Evolutionary conservation across 2,329 filamentous ascomycete species (phyloP).

Genomic region (Hymenoscyphus fraxineus): DNA sequence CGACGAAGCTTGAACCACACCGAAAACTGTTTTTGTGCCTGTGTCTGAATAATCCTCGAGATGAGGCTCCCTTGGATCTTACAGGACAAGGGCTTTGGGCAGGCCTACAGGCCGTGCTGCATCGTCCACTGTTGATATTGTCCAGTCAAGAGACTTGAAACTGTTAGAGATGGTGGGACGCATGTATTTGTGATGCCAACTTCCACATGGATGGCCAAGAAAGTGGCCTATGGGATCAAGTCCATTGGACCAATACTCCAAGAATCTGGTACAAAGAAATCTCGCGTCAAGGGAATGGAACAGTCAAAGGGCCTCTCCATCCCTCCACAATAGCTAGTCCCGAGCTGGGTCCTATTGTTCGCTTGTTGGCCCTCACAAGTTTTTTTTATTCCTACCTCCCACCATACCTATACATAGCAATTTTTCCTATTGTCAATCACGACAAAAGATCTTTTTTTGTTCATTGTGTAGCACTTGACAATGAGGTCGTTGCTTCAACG

Average conservation of each 20-base stretch:
- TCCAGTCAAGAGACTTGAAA: slow-evolving; percentile 26
- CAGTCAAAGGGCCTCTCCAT: slow-evolving; percentile 20
- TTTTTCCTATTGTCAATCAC: slow-evolving; percentile 25
- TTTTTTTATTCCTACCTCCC: slow-evolving; percentile 14
- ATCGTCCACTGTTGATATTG: slow-evolving; percentile 10
- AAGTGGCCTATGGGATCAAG: slow-evolving; percentile 12
- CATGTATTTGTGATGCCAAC: not conserved
- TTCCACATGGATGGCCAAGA: slow-evolving; percentile 14
- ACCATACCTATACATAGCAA: slow-evolving; percentile 25
- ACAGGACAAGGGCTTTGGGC: not conserved
- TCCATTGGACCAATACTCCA: slow-evolving; percentile 18
- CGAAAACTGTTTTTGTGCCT: not conserved
- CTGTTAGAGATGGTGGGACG: not conserved
- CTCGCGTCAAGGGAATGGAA: slow-evolving; percentile 18
- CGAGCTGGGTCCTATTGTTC: not conserved
- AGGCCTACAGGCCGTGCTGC: not conserved
- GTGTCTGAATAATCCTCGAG: not conserved
- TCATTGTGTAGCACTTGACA: slow-evolving; percentile 25
- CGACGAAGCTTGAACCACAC: slow-evolving; percentile 21
- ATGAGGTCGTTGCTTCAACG: slow-evolving; percentile 23
- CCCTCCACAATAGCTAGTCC: slow-evolving; percentile 12
- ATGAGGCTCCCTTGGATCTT: not conserved
- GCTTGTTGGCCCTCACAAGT: slow-evolving; percentile 15
- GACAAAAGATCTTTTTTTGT: slow-evolving; percentile 19
- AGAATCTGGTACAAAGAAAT: slow-evolving; percentile 17